These are phyloP conservation scores for Chytridium lagenaria DNA, from an alignment of 371 early-diverging fungal species.

Conservation along the genomic window DNA sequence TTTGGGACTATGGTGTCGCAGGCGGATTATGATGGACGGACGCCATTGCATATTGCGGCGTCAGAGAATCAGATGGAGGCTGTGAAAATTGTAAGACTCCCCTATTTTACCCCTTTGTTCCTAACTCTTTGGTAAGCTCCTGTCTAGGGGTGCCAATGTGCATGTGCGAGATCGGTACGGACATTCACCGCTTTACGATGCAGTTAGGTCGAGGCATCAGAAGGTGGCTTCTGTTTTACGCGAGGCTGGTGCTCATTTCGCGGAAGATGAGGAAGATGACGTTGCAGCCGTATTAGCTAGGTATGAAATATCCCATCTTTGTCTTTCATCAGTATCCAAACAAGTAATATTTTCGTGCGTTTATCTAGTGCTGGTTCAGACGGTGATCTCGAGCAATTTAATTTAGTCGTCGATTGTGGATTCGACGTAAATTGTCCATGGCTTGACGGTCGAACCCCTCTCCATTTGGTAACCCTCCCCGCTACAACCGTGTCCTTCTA, in stretches of 20 bases:
- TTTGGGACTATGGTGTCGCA: slow-evolving; percentile 68
- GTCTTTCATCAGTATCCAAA: no score
- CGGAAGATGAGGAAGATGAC: slow-evolving; percentile 76
- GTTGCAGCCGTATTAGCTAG: slow-evolving; percentile 40
- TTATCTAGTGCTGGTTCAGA: slow-evolving; percentile 60
- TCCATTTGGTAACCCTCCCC: slow-evolving; percentile 58
- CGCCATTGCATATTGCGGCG: slow-evolving; percentile 80
- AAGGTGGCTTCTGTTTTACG: slow-evolving; percentile 72
- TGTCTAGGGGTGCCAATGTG: slow-evolving; percentile 88
- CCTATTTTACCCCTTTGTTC: background rate
- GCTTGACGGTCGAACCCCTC: slow-evolving; percentile 64
- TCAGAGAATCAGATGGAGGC: slow-evolving; percentile 74
- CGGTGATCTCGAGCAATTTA: slow-evolving; percentile 60
- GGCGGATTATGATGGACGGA: slow-evolving; percentile 86
- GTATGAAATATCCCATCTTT: slow-evolving; percentile 30
- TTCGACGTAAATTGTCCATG: slow-evolving; percentile 59
- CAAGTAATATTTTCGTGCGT: no score
- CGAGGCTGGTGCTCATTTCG: slow-evolving; percentile 89
- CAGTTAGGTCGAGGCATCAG: slow-evolving; percentile 65
- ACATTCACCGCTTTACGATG: slow-evolving; percentile 89
- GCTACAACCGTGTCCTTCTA: background rate
- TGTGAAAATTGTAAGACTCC: slow-evolving; percentile 53
- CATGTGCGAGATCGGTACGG: slow-evolving; percentile 89
- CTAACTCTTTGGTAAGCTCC: slow-evolving; percentile 48
- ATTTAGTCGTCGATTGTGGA: slow-evolving; percentile 63